A percentile compares a stretch with the other conserved stretches of the same genome.
Evolutionary conservation across 306 rosid genomes (phyloP).

Genomic region (Echinosophora koreensis): DNA sequence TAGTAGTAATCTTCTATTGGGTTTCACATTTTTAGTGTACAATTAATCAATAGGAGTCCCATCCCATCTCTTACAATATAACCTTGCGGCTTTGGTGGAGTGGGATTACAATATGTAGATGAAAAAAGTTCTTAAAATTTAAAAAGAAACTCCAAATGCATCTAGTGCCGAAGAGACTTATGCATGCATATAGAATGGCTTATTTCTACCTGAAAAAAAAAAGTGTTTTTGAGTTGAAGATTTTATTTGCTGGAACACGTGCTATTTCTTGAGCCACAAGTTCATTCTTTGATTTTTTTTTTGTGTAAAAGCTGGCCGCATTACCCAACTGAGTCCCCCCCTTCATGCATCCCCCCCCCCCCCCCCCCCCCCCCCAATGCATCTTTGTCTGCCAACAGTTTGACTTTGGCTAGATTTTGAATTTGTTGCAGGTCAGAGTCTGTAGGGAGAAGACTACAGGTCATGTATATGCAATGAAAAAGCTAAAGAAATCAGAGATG

Average conservation of each 20-base stretch:
- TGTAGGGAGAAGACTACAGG: constrained; percentile 89
- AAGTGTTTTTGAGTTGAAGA: not conserved
- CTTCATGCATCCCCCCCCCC: not conserved
- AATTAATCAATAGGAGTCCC: not conserved
- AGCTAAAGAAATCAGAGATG: constrained; percentile 98
- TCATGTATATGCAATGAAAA: constrained; percentile 98
- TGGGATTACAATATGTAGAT: constrained; percentile 29
- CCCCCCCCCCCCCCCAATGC: not conserved
- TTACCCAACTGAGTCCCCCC: constrained; percentile 3
- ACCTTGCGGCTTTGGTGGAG: constrained; percentile 16
- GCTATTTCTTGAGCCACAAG: constrained; percentile 22
- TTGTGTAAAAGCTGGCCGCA: constrained; percentile 28
- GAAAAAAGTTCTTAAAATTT: not conserved
- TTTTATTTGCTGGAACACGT: not conserved
- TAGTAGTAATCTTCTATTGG: constrained; percentile 1
- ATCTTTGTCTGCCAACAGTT: constrained; percentile 7
- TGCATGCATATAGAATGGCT: not conserved
- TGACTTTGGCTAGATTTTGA: constrained; percentile 48
- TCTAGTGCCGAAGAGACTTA: constrained; percentile 12
- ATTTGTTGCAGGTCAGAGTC: constrained; percentile 81
- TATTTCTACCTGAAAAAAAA: not conserved
- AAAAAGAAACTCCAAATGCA: constrained; percentile 2
- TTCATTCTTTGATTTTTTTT: constrained; percentile 27
- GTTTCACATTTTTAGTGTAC: constrained; percentile 34
- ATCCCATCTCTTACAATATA: not conserved